A percentile compares a stretch with the other conserved stretches of the same genome.
Conservation (phyloP, 768 basidiomycete genomes). For the Asterophora parasitica region DNA sequence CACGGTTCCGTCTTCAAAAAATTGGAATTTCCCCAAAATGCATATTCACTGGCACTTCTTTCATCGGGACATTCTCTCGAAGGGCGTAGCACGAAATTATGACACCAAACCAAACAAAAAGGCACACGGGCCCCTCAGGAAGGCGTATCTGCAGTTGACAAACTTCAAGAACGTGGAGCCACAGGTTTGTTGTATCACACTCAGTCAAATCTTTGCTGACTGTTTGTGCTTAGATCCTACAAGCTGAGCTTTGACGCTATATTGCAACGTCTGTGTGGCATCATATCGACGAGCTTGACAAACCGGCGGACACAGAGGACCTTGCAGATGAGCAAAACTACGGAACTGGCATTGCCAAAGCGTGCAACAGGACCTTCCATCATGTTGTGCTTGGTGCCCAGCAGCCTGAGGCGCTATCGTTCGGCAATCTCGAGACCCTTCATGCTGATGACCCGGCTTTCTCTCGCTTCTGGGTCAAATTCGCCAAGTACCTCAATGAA, state of each 20-base stretch:
- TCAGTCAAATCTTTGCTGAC: too few relatives aligned
- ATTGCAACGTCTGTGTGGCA: background rate
- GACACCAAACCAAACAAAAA: conserved; percentile 28
- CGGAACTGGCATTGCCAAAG: too few relatives aligned
- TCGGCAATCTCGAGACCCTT: background rate
- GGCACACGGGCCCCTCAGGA: conserved; percentile 25
- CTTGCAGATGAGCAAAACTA: too few relatives aligned
- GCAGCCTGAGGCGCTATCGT: background rate
- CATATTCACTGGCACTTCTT: conserved; percentile 27
- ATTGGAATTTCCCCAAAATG: conserved; percentile 33
- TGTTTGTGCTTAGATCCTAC: too few relatives aligned
- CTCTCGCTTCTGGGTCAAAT: background rate
- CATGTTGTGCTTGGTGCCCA: background rate
- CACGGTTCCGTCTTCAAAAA: conserved; percentile 12
- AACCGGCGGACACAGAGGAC: background rate
- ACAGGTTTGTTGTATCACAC: conserved; percentile 19
- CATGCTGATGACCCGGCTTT: background rate
- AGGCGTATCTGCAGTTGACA: conserved; percentile 20
- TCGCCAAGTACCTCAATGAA: background rate
- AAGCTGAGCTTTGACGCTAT: too few relatives aligned
- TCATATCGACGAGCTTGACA: background rate
- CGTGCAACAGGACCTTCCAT: background rate
- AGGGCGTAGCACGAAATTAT: conserved; percentile 27
- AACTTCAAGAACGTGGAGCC: conserved; percentile 29
- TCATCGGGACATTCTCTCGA: conserved; percentile 27